A percentile compares a stretch with the other conserved stretches of the same genome.
Evolutionary conservation across 2,329 filamentous ascomycete species (phyloP).

Genomic region (Ascochyta lentis): DNA sequence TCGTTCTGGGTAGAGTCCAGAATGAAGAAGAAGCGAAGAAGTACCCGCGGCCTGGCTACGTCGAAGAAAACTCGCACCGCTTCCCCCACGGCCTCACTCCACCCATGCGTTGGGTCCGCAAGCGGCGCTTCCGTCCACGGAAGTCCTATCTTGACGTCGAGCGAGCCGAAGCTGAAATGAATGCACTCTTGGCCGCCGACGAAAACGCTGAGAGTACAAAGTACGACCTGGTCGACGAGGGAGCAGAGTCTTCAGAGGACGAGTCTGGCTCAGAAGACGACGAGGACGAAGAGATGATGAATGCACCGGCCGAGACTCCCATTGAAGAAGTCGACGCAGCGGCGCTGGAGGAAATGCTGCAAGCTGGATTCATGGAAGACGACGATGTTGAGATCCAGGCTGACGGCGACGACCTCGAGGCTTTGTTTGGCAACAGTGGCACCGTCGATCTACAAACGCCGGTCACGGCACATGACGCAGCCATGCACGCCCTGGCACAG

Average conservation of each 20-base stretch:
- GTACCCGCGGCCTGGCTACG: constrained; percentile 71
- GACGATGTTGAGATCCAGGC: constrained; percentile 42
- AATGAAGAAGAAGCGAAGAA: constrained; percentile 59
- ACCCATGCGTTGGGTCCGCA: constrained; percentile 84
- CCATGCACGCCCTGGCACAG: constrained; percentile 46
- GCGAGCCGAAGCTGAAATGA: constrained; percentile 80
- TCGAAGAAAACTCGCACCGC: constrained; percentile 70
- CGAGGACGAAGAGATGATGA: constrained; percentile 51
- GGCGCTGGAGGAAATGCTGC: constrained; percentile 43
- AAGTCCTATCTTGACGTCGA: constrained; percentile 84
- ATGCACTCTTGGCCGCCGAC: constrained; percentile 75
- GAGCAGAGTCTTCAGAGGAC: constrained; percentile 53
- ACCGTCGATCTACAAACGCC: constrained; percentile 43
- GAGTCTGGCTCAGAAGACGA: constrained; percentile 47
- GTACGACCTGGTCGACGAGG: constrained; percentile 63
- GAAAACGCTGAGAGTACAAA: constrained; percentile 61
- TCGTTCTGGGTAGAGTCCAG: constrained; percentile 73
- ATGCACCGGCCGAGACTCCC: constrained; percentile 52
- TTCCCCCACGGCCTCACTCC: constrained; percentile 89
- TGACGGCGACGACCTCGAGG: constrained; percentile 41
- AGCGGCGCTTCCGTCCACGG: constrained; percentile 82
- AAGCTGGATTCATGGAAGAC: constrained; percentile 45
- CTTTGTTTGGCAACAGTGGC: constrained; percentile 34
- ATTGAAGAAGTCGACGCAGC: constrained; percentile 48
- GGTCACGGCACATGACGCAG: constrained; percentile 45